Conservation (phyloP, 768 basidiomycete genomes). For the Boletus pseudopeckii region DNA sequence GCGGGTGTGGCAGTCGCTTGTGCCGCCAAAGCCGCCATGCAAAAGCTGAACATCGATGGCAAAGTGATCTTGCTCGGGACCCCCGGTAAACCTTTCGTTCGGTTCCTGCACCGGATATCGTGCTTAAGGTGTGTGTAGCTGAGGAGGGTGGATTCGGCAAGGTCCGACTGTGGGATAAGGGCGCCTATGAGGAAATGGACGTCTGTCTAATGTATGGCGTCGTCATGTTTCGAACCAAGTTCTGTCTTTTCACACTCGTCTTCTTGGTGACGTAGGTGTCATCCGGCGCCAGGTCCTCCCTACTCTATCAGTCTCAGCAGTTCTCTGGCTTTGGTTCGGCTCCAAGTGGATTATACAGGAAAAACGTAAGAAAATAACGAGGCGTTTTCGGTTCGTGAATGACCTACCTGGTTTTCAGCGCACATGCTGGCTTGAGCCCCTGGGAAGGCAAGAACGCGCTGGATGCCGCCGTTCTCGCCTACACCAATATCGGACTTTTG, state of each 20-base stretch:
- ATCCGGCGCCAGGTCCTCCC: slow-evolving; percentile 75
- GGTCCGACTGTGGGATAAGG: slow-evolving; percentile 60
- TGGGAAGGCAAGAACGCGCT: slow-evolving; percentile 85
- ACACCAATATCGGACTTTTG: slow-evolving; percentile 73
- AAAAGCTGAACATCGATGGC: slow-evolving; percentile 60
- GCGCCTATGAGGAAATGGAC: slow-evolving; percentile 74
- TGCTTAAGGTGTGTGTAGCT: slow-evolving; percentile 38
- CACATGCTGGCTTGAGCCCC: slow-evolving; percentile 74
- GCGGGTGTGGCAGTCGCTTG: slow-evolving; percentile 68
- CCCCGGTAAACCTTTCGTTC: slow-evolving; percentile 47
- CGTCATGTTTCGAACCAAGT: not conserved
- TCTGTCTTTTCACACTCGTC: not conserved
- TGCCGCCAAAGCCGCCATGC: slow-evolving; percentile 61
- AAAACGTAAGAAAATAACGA: slow-evolving; percentile 52
- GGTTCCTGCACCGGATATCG: not conserved
- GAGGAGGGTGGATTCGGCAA: slow-evolving; percentile 82
- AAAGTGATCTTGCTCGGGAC: slow-evolving; percentile 74
- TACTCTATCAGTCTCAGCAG: slow-evolving; percentile 63
- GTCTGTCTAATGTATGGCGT: slow-evolving; percentile 65
- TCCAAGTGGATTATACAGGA: slow-evolving; percentile 65
- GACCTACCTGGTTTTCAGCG: slow-evolving; percentile 38
- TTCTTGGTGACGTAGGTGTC: slow-evolving; percentile 51
- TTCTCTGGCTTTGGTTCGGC: slow-evolving; percentile 57
- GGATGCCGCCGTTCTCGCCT: slow-evolving; percentile 85
- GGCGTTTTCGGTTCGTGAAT: not conserved